Base-by-base conservation (phyloP, 129 eudicot species). In the Calendula officinalis region DNA sequence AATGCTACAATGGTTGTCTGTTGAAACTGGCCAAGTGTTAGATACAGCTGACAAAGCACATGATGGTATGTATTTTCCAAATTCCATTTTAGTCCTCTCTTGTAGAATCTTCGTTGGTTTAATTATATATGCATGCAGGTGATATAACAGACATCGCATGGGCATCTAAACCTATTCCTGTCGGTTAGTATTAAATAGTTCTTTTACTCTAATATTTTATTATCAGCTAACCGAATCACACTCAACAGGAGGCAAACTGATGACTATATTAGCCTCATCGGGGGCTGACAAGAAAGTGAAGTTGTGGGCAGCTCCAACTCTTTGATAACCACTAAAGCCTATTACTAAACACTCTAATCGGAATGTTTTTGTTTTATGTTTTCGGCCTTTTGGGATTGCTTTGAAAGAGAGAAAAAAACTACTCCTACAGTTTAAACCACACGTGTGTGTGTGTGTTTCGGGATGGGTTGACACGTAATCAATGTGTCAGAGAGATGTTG, bases 31-130 rank as follows among this genome's bases (percentile, higher is more conserved):
- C 46, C 50, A 84, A 75, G 82, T 87, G 47, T 64, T 91, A 82
- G 97, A 87, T 38, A 80, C 90, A 30, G 95, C 94, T 76, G 94
- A 87, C 17, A 84, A 82, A 69, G 95, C 97, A 62, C 97, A 91
- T 76, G 97, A 91, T 57, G 95, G 97, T 91, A 87, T 68, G 30
- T 22, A 22, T 22, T 22, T 22, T 60, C 13, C 30, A 52, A 41
- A 15, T 63, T 61, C 46, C 70, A 32, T 41, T 41, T 13, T 34
- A 8, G 4, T 9, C 2, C 1, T 3, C 5, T 55, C 14, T 8
- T 5, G 40, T 10, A 9, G 0, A 55, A 22, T 22, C n/a, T n/a
- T 22, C 48, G 40, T 54, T 67, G 72, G 8, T 55, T 51, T 67
- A 5, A 22, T 66, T 14, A 8, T 63, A 17, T 7, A 7, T 42